Evolutionary conservation across 768 basidiomycete species (phyloP).

Genomic region (Dentipellis fragilis): DNA sequence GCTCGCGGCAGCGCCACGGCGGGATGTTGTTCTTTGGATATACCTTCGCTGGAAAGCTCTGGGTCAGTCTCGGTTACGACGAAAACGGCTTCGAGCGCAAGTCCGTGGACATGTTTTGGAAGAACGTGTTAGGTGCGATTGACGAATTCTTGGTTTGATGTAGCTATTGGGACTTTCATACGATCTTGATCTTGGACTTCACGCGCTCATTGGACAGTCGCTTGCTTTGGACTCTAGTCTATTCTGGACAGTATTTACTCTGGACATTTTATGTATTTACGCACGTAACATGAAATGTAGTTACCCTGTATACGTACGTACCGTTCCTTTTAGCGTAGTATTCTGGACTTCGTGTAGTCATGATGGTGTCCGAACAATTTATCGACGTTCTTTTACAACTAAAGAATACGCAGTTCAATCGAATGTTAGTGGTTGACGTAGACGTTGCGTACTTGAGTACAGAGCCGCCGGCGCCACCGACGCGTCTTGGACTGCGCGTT

Average conservation of each 20-base stretch:
- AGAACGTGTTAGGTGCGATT: conserved; percentile 40
- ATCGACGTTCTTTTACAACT: too few relatives aligned
- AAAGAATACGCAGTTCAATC: not conserved
- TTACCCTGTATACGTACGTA: too few relatives aligned
- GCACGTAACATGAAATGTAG: too few relatives aligned
- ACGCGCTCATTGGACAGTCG: not conserved
- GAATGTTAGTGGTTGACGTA: not conserved
- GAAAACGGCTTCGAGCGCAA: conserved; percentile 61
- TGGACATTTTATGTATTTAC: too few relatives aligned
- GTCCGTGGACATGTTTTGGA: conserved; percentile 59
- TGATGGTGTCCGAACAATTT: too few relatives aligned
- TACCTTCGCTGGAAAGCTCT: conserved; percentile 64
- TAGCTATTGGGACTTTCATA: not conserved
- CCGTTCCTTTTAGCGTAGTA: too few relatives aligned
- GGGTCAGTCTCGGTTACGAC: conserved; percentile 76
- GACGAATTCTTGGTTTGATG: conserved; percentile 43
- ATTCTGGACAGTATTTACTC: not conserved
- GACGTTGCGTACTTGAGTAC: too few relatives aligned
- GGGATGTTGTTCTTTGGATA: conserved; percentile 80
- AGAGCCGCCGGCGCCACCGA: not conserved
- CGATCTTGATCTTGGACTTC: not conserved
- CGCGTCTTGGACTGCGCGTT: not conserved
- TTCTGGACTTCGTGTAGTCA: too few relatives aligned
- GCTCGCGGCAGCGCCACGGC: conserved; percentile 68
- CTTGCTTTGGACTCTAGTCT: not conserved